Percentiles rank a stretch among this genome's conserved stretches.
Evolutionary conservation across 2,329 filamentous ascomycete species (phyloP).

Genomic region (Pleoardoris graminearum): DNA sequence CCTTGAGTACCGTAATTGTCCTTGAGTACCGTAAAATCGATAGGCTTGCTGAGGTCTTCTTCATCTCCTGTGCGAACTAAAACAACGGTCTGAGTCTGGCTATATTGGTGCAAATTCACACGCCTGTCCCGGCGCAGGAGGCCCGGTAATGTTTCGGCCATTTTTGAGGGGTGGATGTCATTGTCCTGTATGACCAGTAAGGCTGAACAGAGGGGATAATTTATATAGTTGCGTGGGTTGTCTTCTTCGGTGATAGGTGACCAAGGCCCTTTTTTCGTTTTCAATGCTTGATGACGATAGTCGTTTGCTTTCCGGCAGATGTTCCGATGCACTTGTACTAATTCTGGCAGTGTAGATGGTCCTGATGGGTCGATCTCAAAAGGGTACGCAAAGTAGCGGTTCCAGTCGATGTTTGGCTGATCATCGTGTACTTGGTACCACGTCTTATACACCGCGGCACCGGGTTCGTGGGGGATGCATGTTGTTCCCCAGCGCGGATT

Average conservation of each 20-base stretch:
- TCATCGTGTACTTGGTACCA: neutral
- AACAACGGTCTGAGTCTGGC: neutral
- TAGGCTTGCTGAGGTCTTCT: neutral
- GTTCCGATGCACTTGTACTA: neutral
- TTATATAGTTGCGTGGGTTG: neutral
- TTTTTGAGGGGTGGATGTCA: neutral
- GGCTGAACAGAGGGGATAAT: neutral
- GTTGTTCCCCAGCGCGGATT: conserved; percentile 40
- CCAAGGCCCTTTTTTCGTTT: too few species aligned
- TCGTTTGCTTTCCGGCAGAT: too few species aligned
- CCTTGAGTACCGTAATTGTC: neutral
- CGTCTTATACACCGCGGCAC: neutral
- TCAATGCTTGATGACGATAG: too few species aligned
- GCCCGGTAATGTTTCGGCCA: too few species aligned
- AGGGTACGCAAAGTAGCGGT: conserved; percentile 1
- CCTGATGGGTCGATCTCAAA: neutral
- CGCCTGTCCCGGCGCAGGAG: too few species aligned
- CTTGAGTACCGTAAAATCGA: neutral
- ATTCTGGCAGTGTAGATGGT: neutral
- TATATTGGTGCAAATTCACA: neutral
- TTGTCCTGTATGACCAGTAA: neutral
- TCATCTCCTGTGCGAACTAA: conserved; percentile 2
- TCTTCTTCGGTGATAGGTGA: too few species aligned
- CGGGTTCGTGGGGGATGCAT: conserved; percentile 8
- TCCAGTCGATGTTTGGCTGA: conserved; percentile 3